Base-by-base conservation (phyloP, 179 eudicot genomes). In the Dionaea muscipula region DNA sequence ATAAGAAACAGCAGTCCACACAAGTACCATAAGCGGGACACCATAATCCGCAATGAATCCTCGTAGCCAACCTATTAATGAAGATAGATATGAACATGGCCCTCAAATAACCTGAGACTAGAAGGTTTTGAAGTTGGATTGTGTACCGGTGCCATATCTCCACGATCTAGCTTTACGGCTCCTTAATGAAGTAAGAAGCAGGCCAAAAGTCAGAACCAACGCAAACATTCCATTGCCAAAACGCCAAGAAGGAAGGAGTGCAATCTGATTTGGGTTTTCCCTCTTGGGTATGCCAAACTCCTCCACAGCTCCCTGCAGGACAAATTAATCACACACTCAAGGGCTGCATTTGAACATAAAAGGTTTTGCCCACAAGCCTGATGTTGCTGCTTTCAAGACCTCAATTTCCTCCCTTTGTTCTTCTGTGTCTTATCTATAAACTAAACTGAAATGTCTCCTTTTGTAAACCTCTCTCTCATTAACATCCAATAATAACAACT, bases 151-250 rank as follows among this genome's bases (percentile, higher is more conserved):
- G 17, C 96, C 99, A 73, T 88, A 93, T 20, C 94, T 95, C 99
- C 99, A 93, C 19, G 95, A 85, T 72, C 99, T 75, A 59, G 99
- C 99, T 66, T 81, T 88, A 47, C 99, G 95, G 61, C 99, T 88
- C 59, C 65, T 78, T 57, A 88, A 55, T 41, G 89, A 93, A 57
- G 93, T 84, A 26, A 78, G 51, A 66, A 93, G 95, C 69, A 93
- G 95, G 48, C 99, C 99, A 75, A 93, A 93, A 5, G 99, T 88
- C 44, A 93, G 64, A 67, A 93, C 89, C 61, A 93, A 68, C 19
- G 99, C 96, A 79, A 93, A 93, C 96, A 93, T 93, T 67, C 99
- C 99, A 67, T 93, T 93, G 57, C 95, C 99, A 73, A 93, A 93
- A 38, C 99, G 86, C 99, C 99, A 93, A 11, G 96, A 85, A 60